Percentiles rank a stretch among this genome's conserved stretches.
These are phyloP conservation scores for Dendrobium officinale DNA, from an alignment of 106 monocot species.

Conservation along the genomic window DNA sequence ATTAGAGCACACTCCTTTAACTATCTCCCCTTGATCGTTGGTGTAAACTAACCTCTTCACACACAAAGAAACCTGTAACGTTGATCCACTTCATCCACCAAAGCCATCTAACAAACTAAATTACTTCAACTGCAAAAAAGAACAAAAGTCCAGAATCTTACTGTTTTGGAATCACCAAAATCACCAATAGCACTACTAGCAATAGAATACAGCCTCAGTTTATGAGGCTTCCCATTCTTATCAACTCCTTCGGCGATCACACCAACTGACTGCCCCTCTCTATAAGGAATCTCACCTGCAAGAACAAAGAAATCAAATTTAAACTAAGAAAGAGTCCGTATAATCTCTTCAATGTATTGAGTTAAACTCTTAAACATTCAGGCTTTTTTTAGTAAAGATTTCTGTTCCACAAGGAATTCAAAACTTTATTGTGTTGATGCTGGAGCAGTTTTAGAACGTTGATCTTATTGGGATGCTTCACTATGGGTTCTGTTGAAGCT, in stretches of 20 bases:
- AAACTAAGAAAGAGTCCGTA: too few species aligned
- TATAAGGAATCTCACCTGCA: conserved; percentile 81
- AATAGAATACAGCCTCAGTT: conserved; percentile 89
- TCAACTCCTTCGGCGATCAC: conserved; percentile 81
- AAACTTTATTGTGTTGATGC: too few species aligned
- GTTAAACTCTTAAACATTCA: too few species aligned
- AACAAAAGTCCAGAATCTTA: conserved; percentile 21
- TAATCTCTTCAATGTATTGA: too few species aligned
- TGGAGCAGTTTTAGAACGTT: too few species aligned
- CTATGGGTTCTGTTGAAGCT: too few species aligned
- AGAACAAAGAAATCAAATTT: neutral
- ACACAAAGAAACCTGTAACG: conserved; percentile 79
- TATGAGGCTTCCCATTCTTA: conserved; percentile 97
- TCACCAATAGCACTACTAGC: conserved; percentile 97
- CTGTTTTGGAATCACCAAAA: conserved; percentile 94
- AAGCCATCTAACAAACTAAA: neutral
- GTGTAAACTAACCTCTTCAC: conserved; percentile 94
- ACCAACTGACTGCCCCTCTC: conserved; percentile 95
- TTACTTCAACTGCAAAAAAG: neutral
- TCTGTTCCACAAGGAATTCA: too few species aligned
- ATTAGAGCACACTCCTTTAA: conserved; percentile 99
- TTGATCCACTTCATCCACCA: neutral
- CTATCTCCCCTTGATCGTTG: conserved; percentile 91
- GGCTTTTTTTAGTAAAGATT: too few species aligned
- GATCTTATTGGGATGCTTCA: too few species aligned